Percentiles rank a stretch among this genome's conserved stretches.
phyloP scores from a whole-genome alignment of 2,329 filamentous ascomycete species.

The Sporothrix mexicana region DNA sequence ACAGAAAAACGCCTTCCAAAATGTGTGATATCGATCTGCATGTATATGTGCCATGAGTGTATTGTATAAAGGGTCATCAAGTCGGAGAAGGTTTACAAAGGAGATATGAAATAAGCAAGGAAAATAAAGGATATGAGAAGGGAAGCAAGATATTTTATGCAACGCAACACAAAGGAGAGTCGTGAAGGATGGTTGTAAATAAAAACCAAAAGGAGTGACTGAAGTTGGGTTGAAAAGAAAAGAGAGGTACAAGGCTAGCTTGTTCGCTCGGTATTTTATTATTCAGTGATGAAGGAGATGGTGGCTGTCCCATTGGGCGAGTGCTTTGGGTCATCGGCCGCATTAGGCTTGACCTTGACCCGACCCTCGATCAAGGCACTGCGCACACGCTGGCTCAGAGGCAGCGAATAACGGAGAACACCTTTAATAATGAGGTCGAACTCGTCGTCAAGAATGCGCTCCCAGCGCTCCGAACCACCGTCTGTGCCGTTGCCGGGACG shows the following conservation, averaged over 20 bases:
- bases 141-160: slow-evolving; percentile 15
- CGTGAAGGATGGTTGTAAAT: slow-evolving; percentile 25
- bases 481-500: slow-evolving; percentile 89
- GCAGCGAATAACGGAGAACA: slow-evolving; percentile 79
- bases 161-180: slow-evolving; percentile 34
- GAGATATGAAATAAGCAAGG: slow-evolving; percentile 12
- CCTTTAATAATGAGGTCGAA: slow-evolving; percentile 94
- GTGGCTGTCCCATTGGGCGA: slow-evolving; percentile 49
- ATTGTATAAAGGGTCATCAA: slow-evolving; percentile 28
- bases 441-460: slow-evolving; percentile 84
- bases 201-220: slow-evolving; percentile 32
- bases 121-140: background rate
- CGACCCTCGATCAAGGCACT: slow-evolving; percentile 66
- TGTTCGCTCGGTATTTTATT: background rate
- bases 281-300: background rate
- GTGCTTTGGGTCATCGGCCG: slow-evolving; percentile 59
- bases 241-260: background rate
- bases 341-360: slow-evolving; percentile 66
- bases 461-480: slow-evolving; percentile 85
- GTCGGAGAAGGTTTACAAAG: slow-evolving; percentile 21
- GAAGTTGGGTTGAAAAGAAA: slow-evolving; percentile 28
- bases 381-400: slow-evolving; percentile 64
- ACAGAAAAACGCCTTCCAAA: slow-evolving; percentile 22
- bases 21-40: slow-evolving; percentile 27
- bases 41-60: slow-evolving; percentile 26